These are phyloP conservation scores for Saitozyma podzolica DNA, from an alignment of 768 basidiomycete genomes.

Conservation along the genomic window DNA sequence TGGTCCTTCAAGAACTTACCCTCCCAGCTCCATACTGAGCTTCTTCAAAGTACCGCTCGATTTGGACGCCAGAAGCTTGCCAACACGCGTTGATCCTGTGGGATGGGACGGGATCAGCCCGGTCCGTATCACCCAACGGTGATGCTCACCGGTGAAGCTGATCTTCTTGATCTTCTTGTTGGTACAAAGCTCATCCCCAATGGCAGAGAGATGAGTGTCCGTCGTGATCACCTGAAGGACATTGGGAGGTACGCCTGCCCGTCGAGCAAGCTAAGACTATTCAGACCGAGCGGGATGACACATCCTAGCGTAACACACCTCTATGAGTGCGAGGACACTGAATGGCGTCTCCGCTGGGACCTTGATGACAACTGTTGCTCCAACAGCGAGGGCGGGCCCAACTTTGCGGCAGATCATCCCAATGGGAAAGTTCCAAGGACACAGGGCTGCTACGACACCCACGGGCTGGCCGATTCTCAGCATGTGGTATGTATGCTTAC, in stretches of 20 bases:
- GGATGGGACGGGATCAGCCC: too few relatives aligned
- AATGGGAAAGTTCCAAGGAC: conserved; percentile 78
- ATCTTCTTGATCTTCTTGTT: conserved; percentile 82
- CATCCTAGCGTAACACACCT: conserved; percentile 57
- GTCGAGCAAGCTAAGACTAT: conserved; percentile 64
- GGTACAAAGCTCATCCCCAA: conserved; percentile 94
- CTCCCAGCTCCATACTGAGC: conserved; percentile 47
- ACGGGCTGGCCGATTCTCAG: conserved; percentile 75
- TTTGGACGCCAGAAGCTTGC: conserved; percentile 54
- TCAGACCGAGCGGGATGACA: neutral
- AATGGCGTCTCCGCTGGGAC: conserved; percentile 94
- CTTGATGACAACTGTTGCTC: conserved; percentile 94
- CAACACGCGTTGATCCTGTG: conserved; percentile 48
- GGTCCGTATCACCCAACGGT: too few relatives aligned
- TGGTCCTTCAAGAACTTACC: conserved; percentile 16
- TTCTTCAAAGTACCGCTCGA: conserved; percentile 52
- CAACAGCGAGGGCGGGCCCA: conserved; percentile 71
- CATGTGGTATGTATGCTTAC: too few relatives aligned
- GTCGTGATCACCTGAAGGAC: conserved; percentile 94
- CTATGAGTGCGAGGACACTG: conserved; percentile 82
- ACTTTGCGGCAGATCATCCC: conserved; percentile 64
- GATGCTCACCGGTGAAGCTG: conserved; percentile 67
- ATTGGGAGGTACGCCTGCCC: conserved; percentile 91
- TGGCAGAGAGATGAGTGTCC: conserved; percentile 74
- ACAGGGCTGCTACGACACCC: conserved; percentile 53